Evolutionary conservation across 2,329 filamentous ascomycete genomes (phyloP), one percentile per base, ranked within the genome.

Genomic region (Fusarium graminum): DNA sequence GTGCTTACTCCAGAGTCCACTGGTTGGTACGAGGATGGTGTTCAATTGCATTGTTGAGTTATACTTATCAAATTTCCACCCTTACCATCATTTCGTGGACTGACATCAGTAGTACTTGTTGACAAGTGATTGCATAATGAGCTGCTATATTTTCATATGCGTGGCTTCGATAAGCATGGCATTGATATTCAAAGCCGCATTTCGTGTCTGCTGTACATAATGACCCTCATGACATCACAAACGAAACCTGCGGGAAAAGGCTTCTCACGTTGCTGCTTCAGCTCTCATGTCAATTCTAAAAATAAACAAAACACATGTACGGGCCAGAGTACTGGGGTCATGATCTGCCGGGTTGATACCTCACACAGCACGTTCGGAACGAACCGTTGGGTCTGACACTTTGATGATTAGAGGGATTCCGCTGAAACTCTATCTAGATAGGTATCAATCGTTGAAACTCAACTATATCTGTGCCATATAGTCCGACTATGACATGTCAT

Each of bases 271-370:
- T 16, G 16, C 34, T 36, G n/a, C 8, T n/a, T n/a, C 34, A 36
- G 16, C 16, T n/a, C 34, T 36, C 3, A 9, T 8, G 9, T 9
- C 34, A 4, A n/a, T 6, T 17, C 10, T 16, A 17, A 17, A 10
- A 4, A 16, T 17, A 9, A n/a, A 36, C 14, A 9, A 9, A n/a
- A 8, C n/a, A 10, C 16, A 36, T 5, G 9, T 16, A 17, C 34
- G n/a, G 16, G 34, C 22, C 6, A 22, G 22, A 22, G 22, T 22
- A 22, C 22, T 22, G 13, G 13, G 13, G 9, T 13, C 30, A 28
- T 19, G 56, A 60, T 53, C 45, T 45, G 30, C 32, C 44, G 40
- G 19, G n/a, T 10, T 13, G 26, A 41, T 40, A 43, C 19, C 57
- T 50, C 42, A 30, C 25, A 56, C 28, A 19, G 25, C 16, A 40